These are phyloP conservation scores for Ascodesmis nigricans DNA, from an alignment of 495 filamentous ascomycete species.

Conservation along the genomic window DNA sequence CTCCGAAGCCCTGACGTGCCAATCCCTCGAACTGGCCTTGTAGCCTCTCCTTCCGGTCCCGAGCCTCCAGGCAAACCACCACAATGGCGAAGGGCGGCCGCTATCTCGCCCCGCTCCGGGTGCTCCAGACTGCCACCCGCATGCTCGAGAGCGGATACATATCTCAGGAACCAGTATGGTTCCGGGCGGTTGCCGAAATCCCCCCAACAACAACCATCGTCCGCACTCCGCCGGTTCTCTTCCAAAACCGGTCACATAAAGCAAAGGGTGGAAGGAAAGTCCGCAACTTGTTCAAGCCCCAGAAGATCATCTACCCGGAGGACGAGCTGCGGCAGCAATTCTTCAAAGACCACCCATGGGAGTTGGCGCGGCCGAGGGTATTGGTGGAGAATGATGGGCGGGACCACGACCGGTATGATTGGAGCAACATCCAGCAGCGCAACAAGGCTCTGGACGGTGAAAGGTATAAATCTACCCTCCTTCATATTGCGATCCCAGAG, in stretches of 20 bases:
- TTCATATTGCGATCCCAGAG: not conserved
- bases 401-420: conserved; percentile 52
- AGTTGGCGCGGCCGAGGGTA: conserved; percentile 70
- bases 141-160: conserved; percentile 29
- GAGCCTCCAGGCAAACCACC: too few species aligned
- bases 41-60: too few species aligned
- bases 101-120: conserved; percentile 42
- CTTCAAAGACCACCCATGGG: conserved; percentile 90
- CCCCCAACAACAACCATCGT: conserved; percentile 61
- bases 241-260: conserved; percentile 30
- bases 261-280: conserved; percentile 31
- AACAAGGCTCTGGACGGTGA: conserved; percentile 67
- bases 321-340: conserved; percentile 61
- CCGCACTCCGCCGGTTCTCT: conserved; percentile 42
- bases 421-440: conserved; percentile 57
- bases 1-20: too few species aligned
- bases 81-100: conserved; percentile 14
- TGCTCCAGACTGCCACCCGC: conserved; percentile 41
- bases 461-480: conserved; percentile 32
- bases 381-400: conserved; percentile 69
- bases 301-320: conserved; percentile 60
- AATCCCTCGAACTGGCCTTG: too few species aligned
- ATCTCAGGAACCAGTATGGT: conserved; percentile 45
- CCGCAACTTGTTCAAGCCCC: conserved; percentile 58
- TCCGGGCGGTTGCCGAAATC: conserved; percentile 44